Percentiles rank a stretch among this genome's conserved stretches.
Evolutionary conservation across 2,329 filamentous ascomycete species (phyloP).

Genomic region (Sarocladium oryzae): DNA sequence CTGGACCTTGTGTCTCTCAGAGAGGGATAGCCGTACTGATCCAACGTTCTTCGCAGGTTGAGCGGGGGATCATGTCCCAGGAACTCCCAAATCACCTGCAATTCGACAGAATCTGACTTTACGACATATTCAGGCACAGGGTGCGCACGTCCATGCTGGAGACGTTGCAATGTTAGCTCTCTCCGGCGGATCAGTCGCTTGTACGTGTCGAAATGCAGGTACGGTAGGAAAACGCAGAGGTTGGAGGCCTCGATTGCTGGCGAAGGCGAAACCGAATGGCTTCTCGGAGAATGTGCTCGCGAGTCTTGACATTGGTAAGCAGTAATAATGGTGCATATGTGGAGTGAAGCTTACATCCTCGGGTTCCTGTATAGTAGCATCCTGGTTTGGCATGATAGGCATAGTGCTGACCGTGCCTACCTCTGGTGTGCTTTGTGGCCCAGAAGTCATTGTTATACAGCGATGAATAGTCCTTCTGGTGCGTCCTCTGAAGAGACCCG

Average conservation of each 20-base stretch:
- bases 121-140: constrained; percentile 50
- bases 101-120: constrained; percentile 48
- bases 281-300: constrained; percentile 22
- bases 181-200: constrained; percentile 49
- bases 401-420: constrained; percentile 42
- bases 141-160: constrained; percentile 46
- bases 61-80: constrained; percentile 54
- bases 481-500: constrained; percentile 33
- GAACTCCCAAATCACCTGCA: constrained; percentile 57
- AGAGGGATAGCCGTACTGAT: constrained; percentile 58
- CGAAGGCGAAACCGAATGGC: constrained; percentile 23
- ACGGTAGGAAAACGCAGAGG: constrained; percentile 48
- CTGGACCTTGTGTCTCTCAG: constrained; percentile 52
- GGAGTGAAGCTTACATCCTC: constrained; percentile 22
- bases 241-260: constrained; percentile 25
- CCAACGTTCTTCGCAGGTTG: constrained; percentile 54
- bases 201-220: constrained; percentile 61
- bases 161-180: constrained; percentile 44
- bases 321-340: background rate
- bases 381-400: constrained; percentile 43
- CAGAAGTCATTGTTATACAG: constrained; percentile 42
- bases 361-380: constrained; percentile 37
- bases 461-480: constrained; percentile 30
- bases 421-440: constrained; percentile 40
- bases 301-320: constrained; percentile 25